Evolutionary conservation across 164 flowering plant genomes (phyloP).

Genomic region (Vitis labrusca): DNA sequence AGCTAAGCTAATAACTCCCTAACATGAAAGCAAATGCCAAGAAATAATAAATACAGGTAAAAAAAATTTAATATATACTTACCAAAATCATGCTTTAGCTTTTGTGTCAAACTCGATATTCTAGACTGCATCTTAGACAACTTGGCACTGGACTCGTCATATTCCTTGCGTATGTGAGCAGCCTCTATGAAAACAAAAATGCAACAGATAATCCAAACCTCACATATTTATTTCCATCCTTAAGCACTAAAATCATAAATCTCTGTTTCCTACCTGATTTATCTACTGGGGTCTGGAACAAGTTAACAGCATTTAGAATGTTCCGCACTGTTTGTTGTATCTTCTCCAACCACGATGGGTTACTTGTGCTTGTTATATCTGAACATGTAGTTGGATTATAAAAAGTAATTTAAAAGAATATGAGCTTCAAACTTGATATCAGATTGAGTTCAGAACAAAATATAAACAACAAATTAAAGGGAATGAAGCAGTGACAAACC

Average conservation of each 20-base stretch:
- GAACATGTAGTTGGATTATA: conserved; percentile 8
- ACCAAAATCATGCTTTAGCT: conserved; percentile 88
- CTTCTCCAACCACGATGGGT: conserved; percentile 87
- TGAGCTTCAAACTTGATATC: not conserved
- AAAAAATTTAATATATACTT: conserved; percentile 17
- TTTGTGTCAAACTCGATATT: conserved; percentile 75
- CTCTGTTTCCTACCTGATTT: conserved; percentile 49
- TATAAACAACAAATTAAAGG: not conserved
- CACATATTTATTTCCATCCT: not conserved
- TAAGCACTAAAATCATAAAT: not conserved
- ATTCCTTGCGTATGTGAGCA: conserved; percentile 82
- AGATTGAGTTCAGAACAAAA: not conserved
- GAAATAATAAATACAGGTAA: not conserved
- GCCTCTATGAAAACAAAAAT: conserved; percentile 57
- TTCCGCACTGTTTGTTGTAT: conserved; percentile 68
- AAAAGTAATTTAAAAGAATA: not conserved
- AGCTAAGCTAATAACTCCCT: not conserved
- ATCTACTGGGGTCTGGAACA: conserved; percentile 75
- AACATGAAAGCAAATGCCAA: not conserved
- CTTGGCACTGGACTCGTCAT: conserved; percentile 78
- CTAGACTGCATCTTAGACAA: conserved; percentile 82
- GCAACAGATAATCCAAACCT: conserved; percentile 1
- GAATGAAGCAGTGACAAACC: conserved; percentile 39
- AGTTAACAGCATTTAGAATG: conserved; percentile 65
- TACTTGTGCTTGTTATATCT: conserved; percentile 45